Percentiles rank a stretch among this genome's conserved stretches.
These are phyloP conservation scores for Cairneyella variabilis DNA, from an alignment of 495 filamentous ascomycete genomes.

Conservation along the genomic window DNA sequence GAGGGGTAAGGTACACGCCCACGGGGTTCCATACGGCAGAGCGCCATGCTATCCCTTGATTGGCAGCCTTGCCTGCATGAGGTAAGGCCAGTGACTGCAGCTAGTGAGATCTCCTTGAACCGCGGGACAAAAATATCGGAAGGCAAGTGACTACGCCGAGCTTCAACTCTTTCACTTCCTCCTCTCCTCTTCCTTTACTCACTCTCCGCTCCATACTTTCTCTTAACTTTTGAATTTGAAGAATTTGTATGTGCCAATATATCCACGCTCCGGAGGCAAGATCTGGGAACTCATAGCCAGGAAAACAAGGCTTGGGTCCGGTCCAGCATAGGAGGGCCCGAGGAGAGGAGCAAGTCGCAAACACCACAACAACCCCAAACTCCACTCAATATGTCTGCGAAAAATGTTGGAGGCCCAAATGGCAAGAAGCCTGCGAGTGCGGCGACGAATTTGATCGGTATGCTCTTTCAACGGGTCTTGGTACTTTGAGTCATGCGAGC, in stretches of 20 bases:
- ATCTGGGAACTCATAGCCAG: background rate
- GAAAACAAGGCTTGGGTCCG: background rate
- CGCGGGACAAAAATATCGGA: slow-evolving; percentile 2
- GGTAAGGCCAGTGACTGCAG: background rate
- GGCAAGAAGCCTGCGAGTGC: slow-evolving; percentile 78
- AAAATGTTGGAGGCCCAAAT: slow-evolving; percentile 55
- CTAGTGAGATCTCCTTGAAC: background rate
- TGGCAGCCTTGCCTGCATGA: background rate
- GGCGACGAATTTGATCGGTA: slow-evolving; percentile 93
- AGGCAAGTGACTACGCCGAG: background rate
- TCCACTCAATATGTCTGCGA: slow-evolving; percentile 55
- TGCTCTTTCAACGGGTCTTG: slow-evolving; percentile 17
- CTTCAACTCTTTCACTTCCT: background rate
- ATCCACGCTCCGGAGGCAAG: too few relatives aligned
- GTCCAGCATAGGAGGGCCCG: slow-evolving; percentile 1
- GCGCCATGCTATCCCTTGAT: background rate
- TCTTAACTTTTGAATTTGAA: background rate
- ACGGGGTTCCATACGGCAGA: background rate
- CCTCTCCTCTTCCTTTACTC: background rate
- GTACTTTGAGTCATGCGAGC: slow-evolving; percentile 5
- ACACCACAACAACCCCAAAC: background rate
- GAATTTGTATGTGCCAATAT: background rate
- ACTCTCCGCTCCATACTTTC: background rate
- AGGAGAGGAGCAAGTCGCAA: slow-evolving; percentile 4
- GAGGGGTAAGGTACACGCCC: background rate